phyloP scores from a whole-genome alignment of 2,329 filamentous ascomycete genomes.

The Boeremia lycopersici region DNA sequence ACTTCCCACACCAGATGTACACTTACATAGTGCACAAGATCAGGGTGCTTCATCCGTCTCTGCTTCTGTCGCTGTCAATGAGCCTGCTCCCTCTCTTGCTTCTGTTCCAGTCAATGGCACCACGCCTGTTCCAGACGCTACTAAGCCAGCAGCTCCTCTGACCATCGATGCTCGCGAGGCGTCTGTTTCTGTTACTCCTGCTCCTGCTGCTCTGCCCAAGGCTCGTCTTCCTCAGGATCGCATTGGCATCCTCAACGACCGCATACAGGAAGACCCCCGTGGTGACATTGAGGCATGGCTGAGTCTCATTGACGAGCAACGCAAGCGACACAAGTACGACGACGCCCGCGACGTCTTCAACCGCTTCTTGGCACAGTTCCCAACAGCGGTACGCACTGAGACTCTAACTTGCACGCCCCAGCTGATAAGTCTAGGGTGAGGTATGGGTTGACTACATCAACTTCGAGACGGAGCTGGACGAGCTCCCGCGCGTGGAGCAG shows the following conservation, averaged over 20 bases:
- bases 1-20: constrained; percentile 63
- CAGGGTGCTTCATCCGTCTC: constrained; percentile 51
- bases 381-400: constrained; percentile 76
- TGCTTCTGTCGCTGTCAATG: constrained; percentile 48
- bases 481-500: constrained; percentile 78
- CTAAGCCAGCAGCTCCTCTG: constrained; percentile 41
- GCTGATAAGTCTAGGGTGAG: constrained; percentile 74
- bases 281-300: constrained; percentile 94
- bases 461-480: constrained; percentile 87
- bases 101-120: constrained; percentile 56
- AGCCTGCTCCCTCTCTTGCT: constrained; percentile 57
- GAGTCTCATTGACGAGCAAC: constrained; percentile 82
- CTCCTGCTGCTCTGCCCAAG: constrained; percentile 46
- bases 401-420: constrained; percentile 4
- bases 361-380: constrained; percentile 86
- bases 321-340: constrained; percentile 79
- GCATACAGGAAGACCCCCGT: constrained; percentile 88
- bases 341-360: constrained; percentile 81
- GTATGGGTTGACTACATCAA: constrained; percentile 88
- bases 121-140: constrained; percentile 45
- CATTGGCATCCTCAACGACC: constrained; percentile 82
- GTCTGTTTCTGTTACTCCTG: constrained; percentile 48
- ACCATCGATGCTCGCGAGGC: constrained; percentile 42
- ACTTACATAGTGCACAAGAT: constrained; percentile 64
- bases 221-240: constrained; percentile 72